Conservation (phyloP, 805 yeast species). For the Schwanniomyces sp. region DNA sequence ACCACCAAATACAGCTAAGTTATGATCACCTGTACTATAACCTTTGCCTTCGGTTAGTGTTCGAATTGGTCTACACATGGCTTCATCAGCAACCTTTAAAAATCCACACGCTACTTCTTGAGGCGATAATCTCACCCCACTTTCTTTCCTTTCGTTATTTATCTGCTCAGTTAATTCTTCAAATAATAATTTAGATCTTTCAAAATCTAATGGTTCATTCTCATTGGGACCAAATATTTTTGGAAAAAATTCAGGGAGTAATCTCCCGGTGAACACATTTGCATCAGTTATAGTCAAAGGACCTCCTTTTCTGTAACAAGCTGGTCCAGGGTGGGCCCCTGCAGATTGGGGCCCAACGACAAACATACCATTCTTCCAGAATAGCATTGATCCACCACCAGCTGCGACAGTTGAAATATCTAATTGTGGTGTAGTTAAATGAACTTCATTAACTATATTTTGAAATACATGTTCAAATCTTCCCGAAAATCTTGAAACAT, state of each 20-base stretch:
- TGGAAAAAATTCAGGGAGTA: slow-evolving; percentile 75
- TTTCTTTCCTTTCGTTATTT: slow-evolving; percentile 25
- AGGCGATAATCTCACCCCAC: slow-evolving; percentile 18
- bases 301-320: slow-evolving; percentile 82
- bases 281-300: slow-evolving; percentile 87
- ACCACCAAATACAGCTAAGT: slow-evolving; percentile 34
- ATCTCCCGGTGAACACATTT: slow-evolving; percentile 67
- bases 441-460: slow-evolving; percentile 44
- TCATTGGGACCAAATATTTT: slow-evolving; percentile 84
- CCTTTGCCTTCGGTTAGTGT: slow-evolving; percentile 36
- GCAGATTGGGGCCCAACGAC: slow-evolving; percentile 88
- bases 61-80: slow-evolving; percentile 33
- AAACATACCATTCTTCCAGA: slow-evolving; percentile 37
- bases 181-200: slow-evolving; percentile 49
- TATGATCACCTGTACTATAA: slow-evolving; percentile 25
- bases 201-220: slow-evolving; percentile 51
- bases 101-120: slow-evolving; percentile 34
- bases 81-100: slow-evolving; percentile 30
- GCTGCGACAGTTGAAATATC: slow-evolving; percentile 44
- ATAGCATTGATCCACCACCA: slow-evolving; percentile 38
- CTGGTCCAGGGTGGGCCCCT: slow-evolving; percentile 87
- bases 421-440: slow-evolving; percentile 44
- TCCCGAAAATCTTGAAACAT: slow-evolving; percentile 43
- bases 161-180: slow-evolving; percentile 44
- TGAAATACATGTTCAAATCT: slow-evolving; percentile 41